Percentiles rank a stretch among this genome's conserved stretches.
phyloP scores from a whole-genome alignment of 768 basidiomycete species.

The Tricholoma sp. region DNA sequence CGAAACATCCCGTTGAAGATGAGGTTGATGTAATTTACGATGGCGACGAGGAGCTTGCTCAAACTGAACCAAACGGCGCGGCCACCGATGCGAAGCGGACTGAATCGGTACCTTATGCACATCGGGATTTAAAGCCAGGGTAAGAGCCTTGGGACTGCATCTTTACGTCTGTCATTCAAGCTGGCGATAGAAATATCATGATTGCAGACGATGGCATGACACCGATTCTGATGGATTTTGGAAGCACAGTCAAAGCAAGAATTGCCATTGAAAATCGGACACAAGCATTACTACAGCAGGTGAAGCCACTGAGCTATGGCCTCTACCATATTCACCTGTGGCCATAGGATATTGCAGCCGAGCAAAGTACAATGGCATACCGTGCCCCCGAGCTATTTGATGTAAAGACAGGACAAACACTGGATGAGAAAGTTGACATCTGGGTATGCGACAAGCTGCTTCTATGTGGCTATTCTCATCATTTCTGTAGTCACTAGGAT shows the following conservation, averaged over 20 bases:
- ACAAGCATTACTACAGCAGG: slow-evolving; percentile 88
- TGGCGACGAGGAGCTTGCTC: slow-evolving; percentile 66
- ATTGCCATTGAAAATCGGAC: slow-evolving; percentile 77
- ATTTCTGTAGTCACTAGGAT: slow-evolving; percentile 79
- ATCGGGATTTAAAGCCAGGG: slow-evolving; percentile 96
- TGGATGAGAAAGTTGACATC: slow-evolving; percentile 96
- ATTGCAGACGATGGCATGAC: slow-evolving; percentile 82
- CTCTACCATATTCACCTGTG: slow-evolving; percentile 1
- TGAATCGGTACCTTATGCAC: slow-evolving; percentile 85
- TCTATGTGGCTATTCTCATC: background rate
- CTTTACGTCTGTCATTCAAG: background rate
- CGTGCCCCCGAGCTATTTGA: slow-evolving; percentile 97
- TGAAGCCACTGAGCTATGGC: slow-evolving; percentile 20
- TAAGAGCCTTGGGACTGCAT: slow-evolving; percentile 31
- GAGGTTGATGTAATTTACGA: slow-evolving; percentile 70
- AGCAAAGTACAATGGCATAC: slow-evolving; percentile 98
- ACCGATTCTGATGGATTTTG: slow-evolving; percentile 98
- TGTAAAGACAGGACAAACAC: slow-evolving; percentile 80
- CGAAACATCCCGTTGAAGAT: slow-evolving; percentile 43
- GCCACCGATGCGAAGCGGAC: slow-evolving; percentile 16
- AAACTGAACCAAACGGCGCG: slow-evolving; percentile 34
- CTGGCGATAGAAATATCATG: slow-evolving; percentile 82
- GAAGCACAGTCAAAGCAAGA: slow-evolving; percentile 84
- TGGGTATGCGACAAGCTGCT: slow-evolving; percentile 56
- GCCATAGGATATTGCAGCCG: slow-evolving; percentile 83